Evolutionary conservation across 2,329 filamentous ascomycete species (phyloP).

Genomic region (Nannizzia gypsea): DNA sequence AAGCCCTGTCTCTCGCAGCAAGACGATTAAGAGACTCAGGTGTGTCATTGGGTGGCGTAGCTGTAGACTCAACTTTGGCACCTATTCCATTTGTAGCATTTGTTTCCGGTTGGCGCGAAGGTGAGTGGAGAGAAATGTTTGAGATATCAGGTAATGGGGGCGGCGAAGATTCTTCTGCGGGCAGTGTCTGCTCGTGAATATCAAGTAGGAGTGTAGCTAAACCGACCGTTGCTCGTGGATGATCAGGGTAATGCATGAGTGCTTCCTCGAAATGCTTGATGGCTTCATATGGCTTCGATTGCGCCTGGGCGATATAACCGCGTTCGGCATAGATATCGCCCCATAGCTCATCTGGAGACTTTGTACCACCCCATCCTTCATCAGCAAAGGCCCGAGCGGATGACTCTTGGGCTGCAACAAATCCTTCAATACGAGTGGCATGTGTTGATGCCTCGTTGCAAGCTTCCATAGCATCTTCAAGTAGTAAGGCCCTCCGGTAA

Average conservation of each 20-base stretch:
- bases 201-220: constrained; percentile 78
- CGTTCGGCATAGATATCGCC: constrained; percentile 72
- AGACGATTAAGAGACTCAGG: constrained; percentile 67
- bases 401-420: constrained; percentile 50
- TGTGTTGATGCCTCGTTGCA: constrained; percentile 71
- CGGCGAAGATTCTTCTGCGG: constrained; percentile 24
- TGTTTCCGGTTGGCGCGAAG: constrained; percentile 9
- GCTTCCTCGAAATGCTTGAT: constrained; percentile 71
- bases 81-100: background rate
- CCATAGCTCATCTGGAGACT: constrained; percentile 73
- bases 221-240: constrained; percentile 66
- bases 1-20: constrained; percentile 81
- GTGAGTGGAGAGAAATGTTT: constrained; percentile 16
- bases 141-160: constrained; percentile 20
- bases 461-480: constrained; percentile 67
- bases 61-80: background rate
- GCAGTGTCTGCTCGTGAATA: constrained; percentile 52
- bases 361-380: constrained; percentile 65
- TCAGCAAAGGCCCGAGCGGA: constrained; percentile 51
- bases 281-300: constrained; percentile 54
- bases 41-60: constrained; percentile 31
- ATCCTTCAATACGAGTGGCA: constrained; percentile 56
- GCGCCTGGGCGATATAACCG: constrained; percentile 54
- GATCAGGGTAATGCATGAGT: constrained; percentile 65
- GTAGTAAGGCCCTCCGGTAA: constrained; percentile 69